Evolutionary conservation across 768 basidiomycete genomes (phyloP), one percentile per base, ranked within the genome.

Genomic region (Podaxis rugospora): DNA sequence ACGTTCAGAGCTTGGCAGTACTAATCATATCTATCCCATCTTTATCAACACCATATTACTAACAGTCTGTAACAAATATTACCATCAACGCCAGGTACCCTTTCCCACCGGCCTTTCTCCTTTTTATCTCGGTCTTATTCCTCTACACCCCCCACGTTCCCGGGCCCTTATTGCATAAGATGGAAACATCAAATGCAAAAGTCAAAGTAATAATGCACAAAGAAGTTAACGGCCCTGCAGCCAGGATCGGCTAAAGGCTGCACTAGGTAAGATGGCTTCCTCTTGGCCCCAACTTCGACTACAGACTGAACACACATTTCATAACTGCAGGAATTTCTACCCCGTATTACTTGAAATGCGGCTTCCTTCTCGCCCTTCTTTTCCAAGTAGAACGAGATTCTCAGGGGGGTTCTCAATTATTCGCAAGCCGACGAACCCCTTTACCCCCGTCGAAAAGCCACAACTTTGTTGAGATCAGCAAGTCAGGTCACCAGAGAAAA

Each of bases 101-200:
- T 21, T 39, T 39, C 36, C 52, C 52, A 21, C 13, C 47, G 27
- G 47, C 11, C 37, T n/a, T 23, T 39, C 37, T 37, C 52, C 23
- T 54, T 52, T 54, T 54, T 37, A 54, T 54, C 11, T 54, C 52
- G 51, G 32, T n/a, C 36, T 52, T 18, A 32, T 25, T 36, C 14
- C 16, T 25, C 27, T 36, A 13, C 14, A 14, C 32, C 32, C 25
- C 37, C 37, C 52, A 36, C 23, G 10, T 37, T 37, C 21, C 10
- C 37, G 23, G 36, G 37, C 52, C 52, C 28, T 54, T 39, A 18
- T 40, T 54, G 37, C 37, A 54, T 54, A 54, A 54, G 52, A 54
- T 54, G 52, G 52, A 39, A 54, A 21, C 35, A 39, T 23, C 9
- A 39, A 37, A 54, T 21, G 21, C 18, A 54, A 54, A 54, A 37